phyloP scores from a whole-genome alignment of 768 basidiomycete genomes.

The Phylloporus scabripes region DNA sequence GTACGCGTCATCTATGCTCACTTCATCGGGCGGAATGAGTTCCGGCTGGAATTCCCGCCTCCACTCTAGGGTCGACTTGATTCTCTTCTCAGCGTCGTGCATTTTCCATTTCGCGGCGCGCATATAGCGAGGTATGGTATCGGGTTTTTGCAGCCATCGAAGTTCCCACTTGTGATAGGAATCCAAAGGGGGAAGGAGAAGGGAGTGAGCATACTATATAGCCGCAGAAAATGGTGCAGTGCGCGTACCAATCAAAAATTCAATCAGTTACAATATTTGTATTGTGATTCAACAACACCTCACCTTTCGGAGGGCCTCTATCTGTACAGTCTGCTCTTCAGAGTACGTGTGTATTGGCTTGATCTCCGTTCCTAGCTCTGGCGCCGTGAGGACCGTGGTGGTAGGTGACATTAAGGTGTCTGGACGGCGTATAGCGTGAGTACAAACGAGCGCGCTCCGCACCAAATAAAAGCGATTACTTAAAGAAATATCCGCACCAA shows the following conservation, averaged over 20 bases:
- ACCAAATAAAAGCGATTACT: neutral
- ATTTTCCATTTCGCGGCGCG: constrained; percentile 83
- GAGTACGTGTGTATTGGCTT: constrained; percentile 57
- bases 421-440: neutral
- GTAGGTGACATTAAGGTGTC: constrained; percentile 35
- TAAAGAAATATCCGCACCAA: neutral
- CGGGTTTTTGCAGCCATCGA: constrained; percentile 66
- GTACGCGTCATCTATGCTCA: constrained; percentile 18
- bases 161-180: constrained; percentile 73
- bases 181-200: constrained; percentile 60
- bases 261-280: neutral
- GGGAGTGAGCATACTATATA: constrained; percentile 58
- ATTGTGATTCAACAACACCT: constrained; percentile 8
- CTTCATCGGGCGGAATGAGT: constrained; percentile 74
- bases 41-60: constrained; percentile 81
- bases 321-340: constrained; percentile 53
- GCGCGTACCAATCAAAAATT: neutral
- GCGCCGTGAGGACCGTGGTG: constrained; percentile 47
- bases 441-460: neutral
- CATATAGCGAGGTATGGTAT: constrained; percentile 68
- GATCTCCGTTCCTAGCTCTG: constrained; percentile 48
- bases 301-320: constrained; percentile 60
- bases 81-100: constrained; percentile 69
- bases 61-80: constrained; percentile 80
- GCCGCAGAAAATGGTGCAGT: neutral